phyloP scores from a whole-genome alignment of 495 filamentous ascomycete species.

The Aspergillus cavernicola region DNA sequence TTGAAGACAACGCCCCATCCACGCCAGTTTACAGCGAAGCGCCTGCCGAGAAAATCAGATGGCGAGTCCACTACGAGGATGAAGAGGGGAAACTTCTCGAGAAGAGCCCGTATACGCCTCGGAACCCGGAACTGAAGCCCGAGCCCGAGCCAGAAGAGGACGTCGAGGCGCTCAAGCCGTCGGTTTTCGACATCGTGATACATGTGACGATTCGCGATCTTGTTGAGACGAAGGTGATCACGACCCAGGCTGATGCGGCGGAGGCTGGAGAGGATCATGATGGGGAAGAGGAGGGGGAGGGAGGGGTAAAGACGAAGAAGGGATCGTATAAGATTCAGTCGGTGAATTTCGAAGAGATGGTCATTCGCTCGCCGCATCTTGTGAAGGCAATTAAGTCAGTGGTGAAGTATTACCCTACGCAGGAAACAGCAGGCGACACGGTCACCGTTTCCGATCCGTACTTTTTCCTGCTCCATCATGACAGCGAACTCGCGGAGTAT shows the following conservation, averaged over 20 bases:
- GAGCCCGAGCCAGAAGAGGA: neutral
- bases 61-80: neutral
- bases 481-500: neutral
- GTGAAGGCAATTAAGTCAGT: neutral
- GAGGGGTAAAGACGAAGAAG: neutral
- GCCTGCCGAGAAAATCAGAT: neutral
- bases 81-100: neutral
- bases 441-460: neutral
- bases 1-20: neutral
- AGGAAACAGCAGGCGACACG: neutral
- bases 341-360: neutral
- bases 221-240: neutral
- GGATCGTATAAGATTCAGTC: neutral
- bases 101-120: neutral
- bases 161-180: neutral
- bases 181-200: neutral
- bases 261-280: neutral
- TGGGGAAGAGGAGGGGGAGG: neutral
- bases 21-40: neutral
- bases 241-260: neutral
- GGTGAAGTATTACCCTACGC: neutral
- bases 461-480: neutral
- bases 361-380: neutral
- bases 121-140: neutral
- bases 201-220: neutral